Conservation (phyloP, 2,329 filamentous ascomycete genomes). For the Bipolaris victoriae region DNA sequence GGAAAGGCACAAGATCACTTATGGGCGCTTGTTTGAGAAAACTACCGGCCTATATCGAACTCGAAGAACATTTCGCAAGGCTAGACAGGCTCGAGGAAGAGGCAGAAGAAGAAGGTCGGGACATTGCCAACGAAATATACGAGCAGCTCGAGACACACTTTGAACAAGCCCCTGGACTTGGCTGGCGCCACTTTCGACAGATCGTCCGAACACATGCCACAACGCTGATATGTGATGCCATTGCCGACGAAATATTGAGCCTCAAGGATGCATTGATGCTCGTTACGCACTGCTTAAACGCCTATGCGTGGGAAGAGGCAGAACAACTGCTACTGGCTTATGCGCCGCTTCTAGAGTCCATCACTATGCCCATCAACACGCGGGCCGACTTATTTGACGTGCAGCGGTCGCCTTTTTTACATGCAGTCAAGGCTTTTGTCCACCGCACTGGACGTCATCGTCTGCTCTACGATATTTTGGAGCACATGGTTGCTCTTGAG, state of each 20-base stretch:
- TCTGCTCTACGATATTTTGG: constrained; percentile 45
- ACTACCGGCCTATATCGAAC: constrained; percentile 50
- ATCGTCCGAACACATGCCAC: constrained; percentile 52
- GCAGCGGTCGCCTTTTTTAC: constrained; percentile 35
- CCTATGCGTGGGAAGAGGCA: constrained; percentile 43
- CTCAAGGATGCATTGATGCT: constrained; percentile 33
- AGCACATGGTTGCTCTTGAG: constrained; percentile 43
- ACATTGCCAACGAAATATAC: constrained; percentile 49
- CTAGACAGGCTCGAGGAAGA: constrained; percentile 39
- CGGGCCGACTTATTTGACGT: constrained; percentile 38
- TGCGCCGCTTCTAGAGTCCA: constrained; percentile 29
- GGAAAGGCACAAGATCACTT: constrained; percentile 47
- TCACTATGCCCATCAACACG: constrained; percentile 34
- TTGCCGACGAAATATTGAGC: constrained; percentile 42
- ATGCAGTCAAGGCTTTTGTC: constrained; percentile 37
- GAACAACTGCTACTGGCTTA: constrained; percentile 43
- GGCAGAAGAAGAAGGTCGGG: constrained; percentile 41
- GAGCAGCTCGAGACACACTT: constrained; percentile 48
- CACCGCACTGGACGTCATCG: constrained; percentile 36
- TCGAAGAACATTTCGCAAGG: constrained; percentile 48
- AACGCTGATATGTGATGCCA: constrained; percentile 45
- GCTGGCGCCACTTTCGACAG: constrained; percentile 50
- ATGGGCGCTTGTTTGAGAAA: constrained; percentile 48
- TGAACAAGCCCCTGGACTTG: constrained; percentile 40
- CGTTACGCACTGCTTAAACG: constrained; percentile 38